phyloP scores from a whole-genome alignment of 2,329 filamentous ascomycete species.

The Nigrospora oryzae region DNA sequence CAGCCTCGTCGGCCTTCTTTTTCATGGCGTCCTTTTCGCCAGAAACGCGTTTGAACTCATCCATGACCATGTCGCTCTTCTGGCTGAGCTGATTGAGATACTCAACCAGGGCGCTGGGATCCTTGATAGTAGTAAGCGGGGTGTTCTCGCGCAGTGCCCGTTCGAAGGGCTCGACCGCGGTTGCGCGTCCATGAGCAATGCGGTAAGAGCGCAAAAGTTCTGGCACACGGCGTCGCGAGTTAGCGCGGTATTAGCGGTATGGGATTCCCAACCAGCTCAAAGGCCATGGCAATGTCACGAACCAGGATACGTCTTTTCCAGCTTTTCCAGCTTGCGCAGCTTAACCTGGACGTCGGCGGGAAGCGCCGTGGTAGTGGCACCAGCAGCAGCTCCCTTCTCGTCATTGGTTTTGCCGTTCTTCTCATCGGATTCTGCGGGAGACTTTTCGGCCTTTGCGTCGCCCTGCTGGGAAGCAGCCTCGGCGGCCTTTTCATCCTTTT shows the following conservation, averaged over 20 bases:
- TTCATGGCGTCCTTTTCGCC: constrained; percentile 74
- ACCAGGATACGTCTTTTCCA: constrained; percentile 84
- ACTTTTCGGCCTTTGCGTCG: constrained; percentile 13
- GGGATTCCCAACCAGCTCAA: too few species aligned
- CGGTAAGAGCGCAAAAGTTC: constrained; percentile 88
- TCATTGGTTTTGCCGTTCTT: constrained; percentile 1
- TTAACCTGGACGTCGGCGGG: constrained; percentile 67
- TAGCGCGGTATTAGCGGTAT: too few species aligned
- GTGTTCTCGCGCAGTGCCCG: constrained; percentile 86
- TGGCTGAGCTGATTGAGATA: constrained; percentile 82
- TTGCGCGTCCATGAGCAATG: constrained; percentile 78
- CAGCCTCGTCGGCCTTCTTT: constrained; percentile 62
- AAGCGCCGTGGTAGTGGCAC: constrained; percentile 40
- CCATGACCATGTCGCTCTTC: constrained; percentile 87
- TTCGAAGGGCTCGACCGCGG: constrained; percentile 89
- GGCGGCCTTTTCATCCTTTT: constrained; percentile 20
- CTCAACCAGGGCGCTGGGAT: constrained; percentile 77
- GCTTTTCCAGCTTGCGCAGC: constrained; percentile 78
- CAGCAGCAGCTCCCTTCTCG: constrained; percentile 9
- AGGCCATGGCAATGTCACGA: constrained; percentile 7
- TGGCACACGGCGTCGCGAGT: constrained; percentile 19
- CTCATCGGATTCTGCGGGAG: constrained; percentile 1
- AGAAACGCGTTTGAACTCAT: constrained; percentile 82
- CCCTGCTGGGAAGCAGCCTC: constrained; percentile 6
- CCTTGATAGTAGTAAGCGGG: constrained; percentile 77